Base-by-base conservation (phyloP, 306 rosid species). In the Senna tora region DNA sequence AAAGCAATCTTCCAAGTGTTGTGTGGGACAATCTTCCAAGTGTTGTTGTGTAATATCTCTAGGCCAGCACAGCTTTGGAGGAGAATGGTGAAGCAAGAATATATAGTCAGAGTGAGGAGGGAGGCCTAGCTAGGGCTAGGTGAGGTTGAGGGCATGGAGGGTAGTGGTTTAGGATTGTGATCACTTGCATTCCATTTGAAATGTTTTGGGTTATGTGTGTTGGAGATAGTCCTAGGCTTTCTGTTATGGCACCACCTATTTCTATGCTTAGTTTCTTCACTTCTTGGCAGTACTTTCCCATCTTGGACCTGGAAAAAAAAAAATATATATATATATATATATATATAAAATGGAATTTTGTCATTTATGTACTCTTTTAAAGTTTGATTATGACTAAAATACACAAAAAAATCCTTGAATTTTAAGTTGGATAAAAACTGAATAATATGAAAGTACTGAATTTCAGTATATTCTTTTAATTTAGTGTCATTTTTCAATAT, bases 81-180 rank as follows among this genome's bases (percentile, higher is more conserved):
- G 30, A 83, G 19, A 51, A 85, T 49, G 63, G 86, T 89, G 36
- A 86, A 47, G 84, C 86, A 87, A 25, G 30, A 25, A 25, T 47
- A 81, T 81, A 67, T 79, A 77, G 71, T 83, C 88, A 17, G 88
- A 76, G 72, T 89, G 90, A 50, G 92, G 96, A 1, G 90, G 88
- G 28, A 81, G 33, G 6, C 88, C 96, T 7, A 84, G 3, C 96
- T 7, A 84, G 3, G 8, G 79, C 79, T 5, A 83, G 17, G 11
- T 76, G 82, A 9, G 85, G 86, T 19, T 79, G 25, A 15, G 89
- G 91, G 59, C 89, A 82, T 0, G 83, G 75, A 5, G 89, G 88
- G 51, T 89, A 84, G 80, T 82, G 79, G 42, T 86, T 89, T 62
- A 89, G 30, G 30, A 25, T 77, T 17, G 82, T 72, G 62, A 69